These are phyloP conservation scores for Trichoderma oligosporum DNA, from an alignment of 2,329 filamentous ascomycete species.

Conservation along the genomic window DNA sequence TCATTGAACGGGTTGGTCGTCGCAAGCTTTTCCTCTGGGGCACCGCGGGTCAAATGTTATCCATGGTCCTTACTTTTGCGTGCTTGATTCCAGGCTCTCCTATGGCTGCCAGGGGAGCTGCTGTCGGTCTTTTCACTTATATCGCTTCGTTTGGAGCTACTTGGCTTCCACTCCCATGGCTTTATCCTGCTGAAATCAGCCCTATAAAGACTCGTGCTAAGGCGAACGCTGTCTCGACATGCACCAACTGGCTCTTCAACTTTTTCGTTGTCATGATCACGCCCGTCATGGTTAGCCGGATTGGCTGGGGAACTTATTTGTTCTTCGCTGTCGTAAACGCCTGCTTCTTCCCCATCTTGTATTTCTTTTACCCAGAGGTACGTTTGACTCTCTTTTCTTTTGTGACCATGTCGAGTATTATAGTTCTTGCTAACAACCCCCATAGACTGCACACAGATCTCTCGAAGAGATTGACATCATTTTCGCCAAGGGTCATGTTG, in stretches of 20 bases:
- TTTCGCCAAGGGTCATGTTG: conserved; percentile 56
- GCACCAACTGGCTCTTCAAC: conserved; percentile 54
- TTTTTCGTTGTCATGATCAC: conserved; percentile 49
- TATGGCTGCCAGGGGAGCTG: conserved; percentile 61
- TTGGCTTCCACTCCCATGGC: conserved; percentile 61
- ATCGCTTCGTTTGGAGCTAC: conserved; percentile 66
- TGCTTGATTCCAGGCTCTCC: conserved; percentile 62
- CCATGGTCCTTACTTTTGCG: conserved; percentile 59
- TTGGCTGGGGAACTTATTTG: conserved; percentile 49
- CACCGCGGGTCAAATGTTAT: conserved; percentile 46
- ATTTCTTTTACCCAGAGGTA: conserved; percentile 52
- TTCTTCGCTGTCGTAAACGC: conserved; percentile 47
- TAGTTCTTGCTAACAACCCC: neutral
- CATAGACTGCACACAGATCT: conserved; percentile 28
- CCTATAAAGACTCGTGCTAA: conserved; percentile 45
- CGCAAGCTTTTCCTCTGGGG: conserved; percentile 46
- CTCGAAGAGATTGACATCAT: conserved; percentile 58
- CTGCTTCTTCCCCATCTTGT: conserved; percentile 26
- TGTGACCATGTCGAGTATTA: neutral
- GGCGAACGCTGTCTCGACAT: conserved; percentile 54
- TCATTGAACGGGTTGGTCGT: conserved; percentile 45
- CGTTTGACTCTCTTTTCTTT: neutral
- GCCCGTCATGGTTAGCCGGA: conserved; percentile 54
- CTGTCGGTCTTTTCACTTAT: conserved; percentile 51
- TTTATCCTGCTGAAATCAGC: conserved; percentile 54